Conservation (phyloP, 2,329 filamentous ascomycete genomes). For the Neofusicoccum cordaticola region DNA sequence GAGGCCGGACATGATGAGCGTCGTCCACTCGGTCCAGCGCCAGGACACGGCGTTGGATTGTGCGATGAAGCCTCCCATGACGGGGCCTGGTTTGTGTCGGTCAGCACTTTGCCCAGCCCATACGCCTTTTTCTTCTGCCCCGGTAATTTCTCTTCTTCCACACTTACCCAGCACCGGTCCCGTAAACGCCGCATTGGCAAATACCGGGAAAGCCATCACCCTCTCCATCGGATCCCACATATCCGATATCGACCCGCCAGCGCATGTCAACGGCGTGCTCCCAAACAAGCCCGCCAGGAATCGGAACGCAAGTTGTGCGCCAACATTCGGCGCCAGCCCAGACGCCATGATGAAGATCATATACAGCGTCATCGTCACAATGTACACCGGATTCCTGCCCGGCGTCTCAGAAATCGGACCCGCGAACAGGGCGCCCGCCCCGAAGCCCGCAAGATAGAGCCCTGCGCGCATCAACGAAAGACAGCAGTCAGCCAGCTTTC, state of each 20-base stretch:
- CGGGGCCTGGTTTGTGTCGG: slow-evolving; percentile 26
- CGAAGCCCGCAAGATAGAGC: slow-evolving; percentile 41
- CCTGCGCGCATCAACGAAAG: background rate
- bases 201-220: slow-evolving; percentile 51
- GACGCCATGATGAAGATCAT: slow-evolving; percentile 51
- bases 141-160: background rate
- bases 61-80: slow-evolving; percentile 37
- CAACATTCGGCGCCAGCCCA: slow-evolving; percentile 47
- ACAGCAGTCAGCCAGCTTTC: slow-evolving; percentile 18
- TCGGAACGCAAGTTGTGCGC: slow-evolving; percentile 48
- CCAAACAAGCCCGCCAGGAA: slow-evolving; percentile 51
- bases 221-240: slow-evolving; percentile 49
- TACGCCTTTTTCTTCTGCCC: background rate
- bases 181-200: slow-evolving; percentile 44
- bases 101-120: background rate
- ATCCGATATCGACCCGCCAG: slow-evolving; percentile 47
- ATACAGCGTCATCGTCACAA: slow-evolving; percentile 45
- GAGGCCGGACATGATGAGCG: slow-evolving; percentile 33
- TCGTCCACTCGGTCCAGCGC: slow-evolving; percentile 38
- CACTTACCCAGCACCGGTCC: slow-evolving; percentile 29
- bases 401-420: slow-evolving; percentile 37
- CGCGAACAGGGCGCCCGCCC: slow-evolving; percentile 47
- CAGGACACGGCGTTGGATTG: slow-evolving; percentile 35
- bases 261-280: slow-evolving; percentile 45
- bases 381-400: slow-evolving; percentile 51